Evolutionary conservation across 1,284 basidiomycete species (phyloP).

Genomic region (Mycosarcoma maydis): DNA sequence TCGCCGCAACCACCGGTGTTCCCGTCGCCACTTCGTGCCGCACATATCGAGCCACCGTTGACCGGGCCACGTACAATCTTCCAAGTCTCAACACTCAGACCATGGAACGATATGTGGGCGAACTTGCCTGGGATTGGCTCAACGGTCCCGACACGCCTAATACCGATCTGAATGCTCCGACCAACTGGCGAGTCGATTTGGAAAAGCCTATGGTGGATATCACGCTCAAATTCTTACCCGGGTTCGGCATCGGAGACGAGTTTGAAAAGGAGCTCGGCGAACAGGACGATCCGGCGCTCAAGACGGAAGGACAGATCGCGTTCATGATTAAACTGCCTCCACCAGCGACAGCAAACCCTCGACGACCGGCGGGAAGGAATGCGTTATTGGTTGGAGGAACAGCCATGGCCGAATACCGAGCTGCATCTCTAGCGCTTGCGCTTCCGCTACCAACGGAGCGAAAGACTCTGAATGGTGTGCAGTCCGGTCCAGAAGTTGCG

Average conservation of each 20-base stretch:
- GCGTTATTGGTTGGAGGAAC: conserved; percentile 43
- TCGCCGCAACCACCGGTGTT: conserved; percentile 7
- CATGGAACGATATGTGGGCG: conserved; percentile 52
- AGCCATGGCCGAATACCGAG: conserved; percentile 45
- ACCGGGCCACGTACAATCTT: conserved; percentile 60
- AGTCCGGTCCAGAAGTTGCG: neutral
- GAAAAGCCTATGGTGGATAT: conserved; percentile 42
- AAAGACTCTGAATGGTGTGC: conserved; percentile 8
- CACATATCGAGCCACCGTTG: conserved; percentile 52
- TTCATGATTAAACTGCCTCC: conserved; percentile 38
- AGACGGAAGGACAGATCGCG: conserved; percentile 30
- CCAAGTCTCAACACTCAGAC: conserved; percentile 54
- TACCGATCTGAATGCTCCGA: conserved; percentile 1
- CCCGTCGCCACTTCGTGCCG: conserved; percentile 4
- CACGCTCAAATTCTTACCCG: conserved; percentile 46
- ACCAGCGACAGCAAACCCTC: conserved; percentile 1
- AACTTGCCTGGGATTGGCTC: conserved; percentile 46
- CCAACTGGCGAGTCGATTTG: conserved; percentile 38
- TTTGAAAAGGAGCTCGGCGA: conserved; percentile 35
- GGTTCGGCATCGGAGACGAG: conserved; percentile 46
- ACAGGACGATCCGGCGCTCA: conserved; percentile 19
- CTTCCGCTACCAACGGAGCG: conserved; percentile 27
- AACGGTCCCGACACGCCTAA: conserved; percentile 23
- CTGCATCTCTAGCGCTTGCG: conserved; percentile 35
- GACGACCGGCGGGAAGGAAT: conserved; percentile 31